Base-by-base conservation (phyloP, 768 basidiomycete species). In the Mycena haematopus region DNA sequence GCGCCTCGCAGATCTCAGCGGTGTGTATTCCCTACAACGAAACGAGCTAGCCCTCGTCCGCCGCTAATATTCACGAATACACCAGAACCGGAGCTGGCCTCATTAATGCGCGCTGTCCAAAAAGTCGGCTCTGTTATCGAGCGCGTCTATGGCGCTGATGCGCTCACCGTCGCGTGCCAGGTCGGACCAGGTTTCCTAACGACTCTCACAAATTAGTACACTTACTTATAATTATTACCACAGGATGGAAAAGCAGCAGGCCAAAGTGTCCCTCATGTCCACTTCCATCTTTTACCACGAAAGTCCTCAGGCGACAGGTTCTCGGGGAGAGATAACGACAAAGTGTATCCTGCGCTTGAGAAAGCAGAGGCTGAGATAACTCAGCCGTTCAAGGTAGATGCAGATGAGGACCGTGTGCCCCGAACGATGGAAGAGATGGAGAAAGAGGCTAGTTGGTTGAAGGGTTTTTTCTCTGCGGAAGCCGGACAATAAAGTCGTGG, bases 171-270 rank as follows among this genome's bases (percentile, higher is more conserved):
- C 38, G 93, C 94, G 9, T 91, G 92, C 68, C 96, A 98, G 85
- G 96, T 93, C 71, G 25, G 17, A 21, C 55, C 22, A 17, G 6
- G 9, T 31, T 25, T 46, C 36, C 6, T 3, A 36, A 9, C 36
- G 13, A 7, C 14, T 9, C 3, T 36, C 36, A 36, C 36, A 10
- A 14, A 36, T 14, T 5, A 3, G 9, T 9, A 31, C 6, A 31
- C 29, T 31, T 22, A 25, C n/a, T 33, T 36, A 27, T 11, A 29
- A 33, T 35, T 33, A 19, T 69, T n/a, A n/a, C n/a, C n/a, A n/a
- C n/a, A 95, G 92, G 95, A 98, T 70, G 95, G 96, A 14, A 83
- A 82, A 63, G 92, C 91, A 15, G 92, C 95, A 1, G 95, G 95
- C 0, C 83, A 84, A 71, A 78, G 76, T 31, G 86, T 94, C n/a